Conservation (phyloP, 192 early-diverging fungal species). For the Spizellomyces punctatus region DNA sequence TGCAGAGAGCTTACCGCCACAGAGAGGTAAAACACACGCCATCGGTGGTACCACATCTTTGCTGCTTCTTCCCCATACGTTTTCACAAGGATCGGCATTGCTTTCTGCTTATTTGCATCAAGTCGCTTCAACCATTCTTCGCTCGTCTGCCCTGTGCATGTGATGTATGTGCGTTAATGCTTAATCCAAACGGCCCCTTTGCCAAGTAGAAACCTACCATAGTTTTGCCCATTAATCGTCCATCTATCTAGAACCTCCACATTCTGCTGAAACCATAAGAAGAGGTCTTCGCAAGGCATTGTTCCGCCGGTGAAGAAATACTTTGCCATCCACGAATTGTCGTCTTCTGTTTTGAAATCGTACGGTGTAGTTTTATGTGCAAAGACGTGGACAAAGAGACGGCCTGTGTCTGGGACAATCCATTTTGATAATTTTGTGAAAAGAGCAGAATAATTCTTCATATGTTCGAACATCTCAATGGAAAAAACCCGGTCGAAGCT, state of each 20-base stretch:
- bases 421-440: slow-evolving; percentile 59
- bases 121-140: slow-evolving; percentile 58
- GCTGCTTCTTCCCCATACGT: slow-evolving; percentile 53
- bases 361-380: slow-evolving; percentile 58
- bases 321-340: slow-evolving; percentile 53
- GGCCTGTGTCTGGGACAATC: slow-evolving; percentile 58
- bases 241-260: slow-evolving; percentile 60
- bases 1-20: slow-evolving; percentile 39
- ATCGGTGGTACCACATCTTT: slow-evolving; percentile 61
- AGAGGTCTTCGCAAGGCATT: slow-evolving; percentile 56
- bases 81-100: slow-evolving; percentile 44
- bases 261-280: slow-evolving; percentile 62
- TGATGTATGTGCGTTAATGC: too few relatives aligned
- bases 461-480: slow-evolving; percentile 70
- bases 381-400: slow-evolving; percentile 68
- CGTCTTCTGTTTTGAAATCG: slow-evolving; percentile 58
- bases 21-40: slow-evolving; percentile 65
- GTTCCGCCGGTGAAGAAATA: slow-evolving; percentile 72
- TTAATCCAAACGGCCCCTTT: too few relatives aligned
- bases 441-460: slow-evolving; percentile 64
- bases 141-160: slow-evolving; percentile 37
- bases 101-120: slow-evolving; percentile 47
- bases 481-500: slow-evolving; percentile 59
- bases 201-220: slow-evolving; percentile 7
- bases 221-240: slow-evolving; percentile 63